Evolutionary conservation across 1,139 yeast genomes (phyloP), one percentile per base, ranked within the genome.

Genomic region (Hyphopichia khmerensis): DNA sequence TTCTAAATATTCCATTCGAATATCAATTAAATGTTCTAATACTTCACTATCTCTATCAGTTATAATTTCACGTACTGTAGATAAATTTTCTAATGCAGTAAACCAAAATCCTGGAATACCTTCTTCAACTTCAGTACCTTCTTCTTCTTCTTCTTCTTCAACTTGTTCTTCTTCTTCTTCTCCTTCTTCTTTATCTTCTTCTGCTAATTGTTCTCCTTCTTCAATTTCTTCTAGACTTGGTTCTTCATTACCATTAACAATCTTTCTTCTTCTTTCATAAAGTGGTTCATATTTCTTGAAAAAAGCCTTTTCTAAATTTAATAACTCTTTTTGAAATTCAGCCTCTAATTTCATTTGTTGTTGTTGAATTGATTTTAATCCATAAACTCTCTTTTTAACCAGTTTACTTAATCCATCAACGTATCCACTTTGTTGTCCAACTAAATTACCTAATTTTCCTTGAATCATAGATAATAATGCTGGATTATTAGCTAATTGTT

Each of bases 31-130:
- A 57, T 69, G 69, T 50, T 78, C 76, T 54, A 93, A 77, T 13
- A 91, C 95, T 59, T 87, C 96, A 43, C 87, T 80, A 64, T 93
- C 99, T 57, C 96, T 81, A 47, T 90, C 97, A 38, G 95, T 82
- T 56, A 95, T 87, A 50, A 90, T 82, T 51, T 90, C 96, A 29
- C 91, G 79, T 35, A 91, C 81, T 30, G 89, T 83, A 23, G 84
- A 80, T 55, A 93, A 73, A 69, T 91, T 93, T 65, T 87, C 95
- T 67, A 93, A 74, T 8, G 98, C 95, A 18, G 98, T 93, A 57
- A 91, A 77, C 99, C 99, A 93, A 75, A 93, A 93, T 43, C 87
- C 83, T 42, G 99, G 98, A 55, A 93, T 80, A 52, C 99, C 99
- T 51, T 72, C 72, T 43, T n/a, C n/a, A n/a, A n/a, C n/a, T n/a